Conservation (phyloP, 202 grass and related monocot genomes). For the Alloteropsis angusta region DNA sequence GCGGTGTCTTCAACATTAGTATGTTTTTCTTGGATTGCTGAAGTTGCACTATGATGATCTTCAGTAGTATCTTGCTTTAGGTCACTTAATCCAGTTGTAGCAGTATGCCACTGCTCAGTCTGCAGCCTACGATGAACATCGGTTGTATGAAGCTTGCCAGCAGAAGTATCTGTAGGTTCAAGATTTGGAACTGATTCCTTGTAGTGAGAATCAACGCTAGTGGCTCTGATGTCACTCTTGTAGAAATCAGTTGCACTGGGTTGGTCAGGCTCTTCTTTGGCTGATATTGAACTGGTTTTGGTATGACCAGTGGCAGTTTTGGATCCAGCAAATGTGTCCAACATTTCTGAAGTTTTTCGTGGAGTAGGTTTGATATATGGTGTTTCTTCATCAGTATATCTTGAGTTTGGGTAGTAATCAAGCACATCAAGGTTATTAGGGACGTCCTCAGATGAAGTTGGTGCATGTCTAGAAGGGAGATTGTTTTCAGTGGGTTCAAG, state of each 20-base stretch:
- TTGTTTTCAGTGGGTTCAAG: not conserved
- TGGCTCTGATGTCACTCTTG: not conserved
- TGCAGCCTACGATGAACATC: not conserved
- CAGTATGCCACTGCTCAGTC: constrained; percentile 20
- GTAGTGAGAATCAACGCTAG: constrained; percentile 3
- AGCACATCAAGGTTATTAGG: not conserved
- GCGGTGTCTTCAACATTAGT: not conserved
- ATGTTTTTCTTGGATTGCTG: not conserved
- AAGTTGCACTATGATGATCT: not conserved
- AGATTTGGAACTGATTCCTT: not conserved
- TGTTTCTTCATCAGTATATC: constrained; percentile 17
- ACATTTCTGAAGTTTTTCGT: not conserved
- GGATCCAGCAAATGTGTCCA: not conserved
- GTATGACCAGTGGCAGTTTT: not conserved
- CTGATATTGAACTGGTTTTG: not conserved
- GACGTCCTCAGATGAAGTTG: not conserved
- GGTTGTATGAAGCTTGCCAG: not conserved
- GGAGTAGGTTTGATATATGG: not conserved
- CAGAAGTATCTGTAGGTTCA: constrained; percentile 3
- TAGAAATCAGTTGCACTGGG: not conserved
- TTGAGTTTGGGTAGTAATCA: constrained; percentile 13
- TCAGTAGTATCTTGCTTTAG: constrained; percentile 13
- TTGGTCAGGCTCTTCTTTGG: constrained; percentile 12
- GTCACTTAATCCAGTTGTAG: constrained; percentile 8
- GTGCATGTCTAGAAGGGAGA: not conserved